phyloP scores from a whole-genome alignment of 2,329 filamentous ascomycete genomes.

The Beauveria brongniartii region DNA sequence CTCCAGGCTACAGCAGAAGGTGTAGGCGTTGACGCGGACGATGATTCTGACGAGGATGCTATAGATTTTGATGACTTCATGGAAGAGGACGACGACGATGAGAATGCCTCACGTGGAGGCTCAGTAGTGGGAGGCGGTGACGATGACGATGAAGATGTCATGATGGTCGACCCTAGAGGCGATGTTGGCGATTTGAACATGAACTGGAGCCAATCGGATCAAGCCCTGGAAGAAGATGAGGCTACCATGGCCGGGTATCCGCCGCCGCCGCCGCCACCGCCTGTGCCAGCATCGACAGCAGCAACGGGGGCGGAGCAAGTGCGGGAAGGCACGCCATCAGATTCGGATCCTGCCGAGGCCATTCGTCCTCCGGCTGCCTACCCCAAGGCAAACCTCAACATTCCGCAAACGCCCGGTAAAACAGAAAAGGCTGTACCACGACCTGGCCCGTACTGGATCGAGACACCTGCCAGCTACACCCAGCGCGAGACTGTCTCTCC shows the following conservation, averaged over 20 bases:
- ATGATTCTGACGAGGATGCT: conserved; percentile 24
- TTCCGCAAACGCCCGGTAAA: conserved; percentile 74
- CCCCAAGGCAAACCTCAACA: conserved; percentile 57
- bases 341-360: conserved; percentile 61
- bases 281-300: conserved; percentile 36
- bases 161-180: conserved; percentile 46
- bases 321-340: conserved; percentile 59
- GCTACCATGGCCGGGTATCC: conserved; percentile 70
- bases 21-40: conserved; percentile 22
- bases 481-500: conserved; percentile 54
- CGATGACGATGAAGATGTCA: conserved; percentile 47
- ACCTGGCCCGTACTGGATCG: conserved; percentile 77
- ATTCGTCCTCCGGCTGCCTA: conserved; percentile 54
- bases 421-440: conserved; percentile 41
- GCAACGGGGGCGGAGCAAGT: conserved; percentile 33
- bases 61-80: conserved; percentile 39
- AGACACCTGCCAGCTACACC: conserved; percentile 64
- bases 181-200: conserved; percentile 39
- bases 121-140: conserved; percentile 32
- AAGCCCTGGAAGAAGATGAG: conserved; percentile 66
- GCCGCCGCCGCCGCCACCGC: conserved; percentile 56
- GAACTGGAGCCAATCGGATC: conserved; percentile 48
- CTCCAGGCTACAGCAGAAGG: conserved; percentile 27
- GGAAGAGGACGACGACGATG: conserved; percentile 45
- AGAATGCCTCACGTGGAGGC: conserved; percentile 25